phyloP scores from a whole-genome alignment of 331 rosid species.

The Pyracantha coccinea region DNA sequence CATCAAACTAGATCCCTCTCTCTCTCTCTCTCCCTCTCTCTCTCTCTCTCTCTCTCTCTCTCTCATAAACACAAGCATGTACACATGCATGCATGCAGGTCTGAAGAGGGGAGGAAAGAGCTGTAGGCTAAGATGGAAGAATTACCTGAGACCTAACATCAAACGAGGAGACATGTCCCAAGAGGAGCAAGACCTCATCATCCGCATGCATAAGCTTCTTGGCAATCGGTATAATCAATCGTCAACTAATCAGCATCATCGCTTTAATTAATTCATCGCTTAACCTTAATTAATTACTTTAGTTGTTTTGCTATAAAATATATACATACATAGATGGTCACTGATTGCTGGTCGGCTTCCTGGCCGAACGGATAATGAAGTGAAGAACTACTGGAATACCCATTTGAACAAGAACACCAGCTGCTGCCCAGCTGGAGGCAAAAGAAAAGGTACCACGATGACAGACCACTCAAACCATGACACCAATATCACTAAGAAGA shows the following conservation, averaged over 20 bases:
- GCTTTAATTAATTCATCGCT: background rate
- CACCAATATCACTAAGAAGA: background rate
- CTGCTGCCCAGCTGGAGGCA: background rate
- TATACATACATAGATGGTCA: slow-evolving; percentile 41
- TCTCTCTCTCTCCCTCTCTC: background rate
- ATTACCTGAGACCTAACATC: slow-evolving; percentile 55
- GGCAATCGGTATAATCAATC: slow-evolving; percentile 42
- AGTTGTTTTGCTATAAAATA: background rate
- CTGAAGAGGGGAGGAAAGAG: slow-evolving; percentile 59
- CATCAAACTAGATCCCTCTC: background rate
- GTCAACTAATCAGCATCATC: background rate
- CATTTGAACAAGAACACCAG: slow-evolving; percentile 49
- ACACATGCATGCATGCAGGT: slow-evolving; percentile 10
- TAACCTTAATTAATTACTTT: background rate
- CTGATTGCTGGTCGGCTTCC: slow-evolving; percentile 69
- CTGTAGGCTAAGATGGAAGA: slow-evolving; percentile 71
- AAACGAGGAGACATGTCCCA: slow-evolving; percentile 60
- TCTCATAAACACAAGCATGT: too few species aligned
- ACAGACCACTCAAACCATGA: background rate
- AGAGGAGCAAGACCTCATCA: slow-evolving; percentile 61
- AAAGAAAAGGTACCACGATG: background rate
- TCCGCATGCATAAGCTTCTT: slow-evolving; percentile 62
- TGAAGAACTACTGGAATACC: slow-evolving; percentile 75
- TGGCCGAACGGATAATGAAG: slow-evolving; percentile 68
- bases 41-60: background rate